Percentiles rank a stretch among this genome's conserved stretches.
Conservation (phyloP, 257 asterid species). For the Mentha longifolia region DNA sequence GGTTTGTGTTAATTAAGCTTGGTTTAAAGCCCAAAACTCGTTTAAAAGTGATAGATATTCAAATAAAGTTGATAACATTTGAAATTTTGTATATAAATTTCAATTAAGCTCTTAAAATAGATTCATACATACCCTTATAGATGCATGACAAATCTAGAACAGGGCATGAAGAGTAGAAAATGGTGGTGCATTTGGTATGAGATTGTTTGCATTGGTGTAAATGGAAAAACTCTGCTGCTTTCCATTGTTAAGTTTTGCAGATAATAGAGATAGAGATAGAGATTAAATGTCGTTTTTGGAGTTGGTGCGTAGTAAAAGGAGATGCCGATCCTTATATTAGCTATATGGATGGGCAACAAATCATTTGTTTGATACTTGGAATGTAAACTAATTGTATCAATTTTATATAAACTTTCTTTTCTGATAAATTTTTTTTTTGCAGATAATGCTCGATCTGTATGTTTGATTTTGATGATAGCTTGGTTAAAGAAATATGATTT, state of each 20-base stretch:
- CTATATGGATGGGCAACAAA: too few relatives aligned
- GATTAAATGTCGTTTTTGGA: too few relatives aligned
- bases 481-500: neutral
- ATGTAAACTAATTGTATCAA: too few relatives aligned
- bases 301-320: too few relatives aligned
- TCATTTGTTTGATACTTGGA: too few relatives aligned
- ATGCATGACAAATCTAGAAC: slow-evolving; percentile 6
- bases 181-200: neutral
- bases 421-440: too few relatives aligned
- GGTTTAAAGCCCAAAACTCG: neutral
- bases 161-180: neutral
- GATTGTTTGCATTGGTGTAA: neutral
- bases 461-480: neutral
- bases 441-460: neutral
- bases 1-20: neutral
- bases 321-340: too few relatives aligned
- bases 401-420: too few relatives aligned
- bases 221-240: neutral
- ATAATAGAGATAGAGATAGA: too few relatives aligned
- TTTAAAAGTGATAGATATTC: neutral
- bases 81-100: neutral
- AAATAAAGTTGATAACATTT: neutral
- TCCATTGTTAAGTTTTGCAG: neutral
- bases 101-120: neutral
- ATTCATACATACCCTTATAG: neutral